Base-by-base conservation (phyloP, 495 filamentous ascomycete genomes). In the Apodospora peruviana region DNA sequence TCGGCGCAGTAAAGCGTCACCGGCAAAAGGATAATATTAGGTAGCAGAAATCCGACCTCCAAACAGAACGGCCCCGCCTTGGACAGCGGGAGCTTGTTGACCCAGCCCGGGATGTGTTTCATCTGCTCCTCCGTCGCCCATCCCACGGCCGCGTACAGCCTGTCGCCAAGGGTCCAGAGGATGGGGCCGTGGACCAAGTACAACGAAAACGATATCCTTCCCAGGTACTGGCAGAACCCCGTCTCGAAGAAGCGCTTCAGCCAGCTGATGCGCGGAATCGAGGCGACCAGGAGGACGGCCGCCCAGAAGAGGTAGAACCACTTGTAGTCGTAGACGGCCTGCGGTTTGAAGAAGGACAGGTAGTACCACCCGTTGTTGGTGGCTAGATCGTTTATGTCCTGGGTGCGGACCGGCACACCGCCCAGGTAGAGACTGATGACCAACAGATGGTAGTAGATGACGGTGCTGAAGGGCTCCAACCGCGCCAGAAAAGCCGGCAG, bases 181-280 rank as follows among this genome's bases (percentile, higher is more conserved):
- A 86, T 72, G 2, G 79, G 78, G 4, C 79, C 80, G 51, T 86
- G 83, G 14, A 85, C 76, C 36, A 86, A 72, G 47, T 86, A 86
- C 16, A 86, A 76, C 10, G 78, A 71, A 54, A 73, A 86, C 0
- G 80, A 83, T 38, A 86, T 72, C 47, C 78, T 75, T 25, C 82
- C 82, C 8, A 86, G 70, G 51, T 82, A 84, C 59, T 84, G 82
- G 41, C 80, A 81, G 40, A 83, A 62, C 2, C 67, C 66, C 42
- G 75, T 75, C 47, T 74, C 77, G 62, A 85, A 84, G 29, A 82
- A 69, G 47, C 68, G 67, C 51, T 79, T 75, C 12, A 74, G 55
- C 64, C 59, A 68, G n/a, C 22, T 29, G 20, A 69, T 59, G 40
- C 58, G 61, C 14, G 73, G 70, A n/a, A 79, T 71, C 25, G 71